These are phyloP conservation scores for Polygonum maritimum DNA, from an alignment of 148 eudicot species.

Conservation along the genomic window DNA sequence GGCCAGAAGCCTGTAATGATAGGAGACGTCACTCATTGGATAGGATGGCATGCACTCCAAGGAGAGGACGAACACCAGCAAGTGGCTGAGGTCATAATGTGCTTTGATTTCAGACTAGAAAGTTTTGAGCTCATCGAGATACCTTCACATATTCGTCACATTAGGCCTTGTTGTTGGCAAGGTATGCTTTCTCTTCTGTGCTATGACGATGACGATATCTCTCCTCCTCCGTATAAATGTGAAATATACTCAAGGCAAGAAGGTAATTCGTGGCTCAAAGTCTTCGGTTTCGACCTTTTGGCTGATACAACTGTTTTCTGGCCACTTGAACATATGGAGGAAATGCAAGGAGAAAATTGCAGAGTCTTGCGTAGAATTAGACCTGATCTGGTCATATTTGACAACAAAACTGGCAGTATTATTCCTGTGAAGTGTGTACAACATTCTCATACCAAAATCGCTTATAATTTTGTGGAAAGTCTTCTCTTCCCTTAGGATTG, in stretches of 20 bases:
- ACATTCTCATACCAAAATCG: no score
- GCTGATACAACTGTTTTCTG: not conserved
- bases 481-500: no score
- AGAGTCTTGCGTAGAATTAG: not conserved
- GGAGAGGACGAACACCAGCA: not conserved
- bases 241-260: not conserved
- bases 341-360: not conserved
- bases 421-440: no score
- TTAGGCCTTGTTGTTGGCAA: not conserved
- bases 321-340: not conserved
- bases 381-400: not conserved
- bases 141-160: not conserved
- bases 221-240: not conserved
- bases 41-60: not conserved
- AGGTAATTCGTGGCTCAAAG: not conserved
- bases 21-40: not conserved
- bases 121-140: not conserved
- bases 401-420: no score
- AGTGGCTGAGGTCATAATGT: not conserved
- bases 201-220: no score
- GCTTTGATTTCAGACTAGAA: not conserved
- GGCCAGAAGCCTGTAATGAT: not conserved
- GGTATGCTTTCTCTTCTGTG: not conserved
- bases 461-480: no score
- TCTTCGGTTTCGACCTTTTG: not conserved